Percentiles rank a stretch among this genome's conserved stretches.
These are phyloP conservation scores for Penicillium sp. DNA, from an alignment of 2,329 filamentous ascomycete species.

Conservation along the genomic window DNA sequence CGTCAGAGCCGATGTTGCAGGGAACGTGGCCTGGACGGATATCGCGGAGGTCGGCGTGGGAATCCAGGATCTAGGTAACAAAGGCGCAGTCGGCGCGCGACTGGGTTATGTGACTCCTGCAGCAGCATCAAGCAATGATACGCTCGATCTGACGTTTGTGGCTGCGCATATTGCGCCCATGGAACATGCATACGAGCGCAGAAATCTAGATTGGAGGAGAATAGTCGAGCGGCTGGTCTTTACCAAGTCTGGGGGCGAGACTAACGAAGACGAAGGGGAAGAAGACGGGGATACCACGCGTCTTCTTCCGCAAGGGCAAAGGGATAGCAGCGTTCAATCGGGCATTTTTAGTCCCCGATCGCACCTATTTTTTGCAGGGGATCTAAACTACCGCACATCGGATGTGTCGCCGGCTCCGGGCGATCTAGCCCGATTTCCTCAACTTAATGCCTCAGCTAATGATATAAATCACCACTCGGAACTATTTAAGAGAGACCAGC, in stretches of 20 bases:
- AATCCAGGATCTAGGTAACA: slow-evolving; percentile 85
- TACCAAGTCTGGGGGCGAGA: slow-evolving; percentile 26
- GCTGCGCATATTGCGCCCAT: slow-evolving; percentile 84
- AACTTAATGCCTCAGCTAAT: slow-evolving; percentile 47
- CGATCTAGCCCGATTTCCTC: slow-evolving; percentile 60
- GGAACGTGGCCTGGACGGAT: slow-evolving; percentile 62
- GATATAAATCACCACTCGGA: slow-evolving; percentile 61
- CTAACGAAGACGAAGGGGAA: slow-evolving; percentile 39
- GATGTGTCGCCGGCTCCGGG: slow-evolving; percentile 58
- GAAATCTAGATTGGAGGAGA: slow-evolving; percentile 84
- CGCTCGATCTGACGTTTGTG: slow-evolving; percentile 74
- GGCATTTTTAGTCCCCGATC: slow-evolving; percentile 68
- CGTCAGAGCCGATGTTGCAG: slow-evolving; percentile 57
- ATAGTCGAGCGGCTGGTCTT: slow-evolving; percentile 82
- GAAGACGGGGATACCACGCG: slow-evolving; percentile 27
- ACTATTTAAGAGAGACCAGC: slow-evolving; percentile 73
- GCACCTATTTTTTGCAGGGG: slow-evolving; percentile 82
- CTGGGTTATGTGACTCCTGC: slow-evolving; percentile 52
- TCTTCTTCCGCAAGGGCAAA: slow-evolving; percentile 25
- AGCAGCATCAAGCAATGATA: slow-evolving; percentile 33
- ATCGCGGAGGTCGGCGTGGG: slow-evolving; percentile 83
- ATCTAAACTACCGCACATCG: slow-evolving; percentile 91
- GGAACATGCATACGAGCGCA: slow-evolving; percentile 69
- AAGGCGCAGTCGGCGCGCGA: slow-evolving; percentile 81
- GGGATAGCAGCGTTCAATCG: slow-evolving; percentile 20